Conservation (phyloP, 73 alveolate genomes). For the Stentor coeruleus region DNA sequence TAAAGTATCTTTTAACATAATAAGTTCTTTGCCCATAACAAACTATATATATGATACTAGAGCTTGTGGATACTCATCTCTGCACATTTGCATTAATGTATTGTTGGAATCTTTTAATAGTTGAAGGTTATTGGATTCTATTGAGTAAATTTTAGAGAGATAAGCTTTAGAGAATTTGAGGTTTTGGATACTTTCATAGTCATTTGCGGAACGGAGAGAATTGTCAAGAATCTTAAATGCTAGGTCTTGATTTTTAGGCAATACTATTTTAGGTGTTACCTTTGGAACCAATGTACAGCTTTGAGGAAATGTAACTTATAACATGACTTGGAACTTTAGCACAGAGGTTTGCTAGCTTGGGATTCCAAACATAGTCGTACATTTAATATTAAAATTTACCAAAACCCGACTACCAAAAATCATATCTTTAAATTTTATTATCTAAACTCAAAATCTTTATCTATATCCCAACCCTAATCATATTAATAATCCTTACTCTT, state of each 20-base stretch:
- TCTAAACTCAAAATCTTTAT: no score
- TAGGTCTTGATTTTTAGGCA: slow-evolving; percentile 13
- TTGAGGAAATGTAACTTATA: background rate
- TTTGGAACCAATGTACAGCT: background rate
- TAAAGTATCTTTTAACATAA: background rate
- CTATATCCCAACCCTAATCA: background rate
- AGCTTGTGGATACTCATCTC: slow-evolving; percentile 1
- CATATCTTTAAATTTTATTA: no score
- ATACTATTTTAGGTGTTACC: background rate
- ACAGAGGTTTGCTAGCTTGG: background rate
- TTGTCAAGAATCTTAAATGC: background rate
- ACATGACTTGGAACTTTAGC: background rate
- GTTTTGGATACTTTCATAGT: background rate
- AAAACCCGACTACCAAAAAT: no score
- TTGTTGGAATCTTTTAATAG: background rate
- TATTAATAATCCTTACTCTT: no score
- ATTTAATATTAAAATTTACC: background rate
- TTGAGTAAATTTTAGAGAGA: background rate
- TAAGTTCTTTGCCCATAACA: slow-evolving; percentile 23
- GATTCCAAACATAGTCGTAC: background rate
- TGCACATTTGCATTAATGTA: background rate
- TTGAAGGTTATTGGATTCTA: background rate
- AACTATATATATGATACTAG: background rate
- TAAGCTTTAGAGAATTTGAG: background rate
- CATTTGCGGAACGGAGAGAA: background rate